These are phyloP conservation scores for Petasospora rhodanensis DNA, from an alignment of 1,139 yeast species.

Conservation along the genomic window DNA sequence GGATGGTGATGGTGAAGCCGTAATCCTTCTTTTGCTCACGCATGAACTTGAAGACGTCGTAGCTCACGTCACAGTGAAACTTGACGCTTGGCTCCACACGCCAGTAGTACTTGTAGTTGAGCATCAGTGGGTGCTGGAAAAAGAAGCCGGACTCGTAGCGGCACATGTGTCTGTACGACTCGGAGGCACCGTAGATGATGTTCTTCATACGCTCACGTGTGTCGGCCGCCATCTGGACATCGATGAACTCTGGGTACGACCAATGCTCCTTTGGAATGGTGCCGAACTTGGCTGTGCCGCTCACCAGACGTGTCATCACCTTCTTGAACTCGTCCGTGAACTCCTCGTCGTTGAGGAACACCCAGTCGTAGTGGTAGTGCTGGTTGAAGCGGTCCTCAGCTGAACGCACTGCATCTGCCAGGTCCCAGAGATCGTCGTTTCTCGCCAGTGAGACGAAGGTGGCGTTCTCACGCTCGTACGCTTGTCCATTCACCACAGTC, in stretches of 20 bases:
- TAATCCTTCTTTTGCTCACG: constrained; percentile 23
- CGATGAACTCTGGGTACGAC: constrained; percentile 59
- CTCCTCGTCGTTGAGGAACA: constrained; percentile 60
- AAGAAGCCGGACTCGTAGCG: constrained; percentile 89
- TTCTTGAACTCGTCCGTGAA: constrained; percentile 44
- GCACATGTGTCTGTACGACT: constrained; percentile 82
- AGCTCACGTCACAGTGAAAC: constrained; percentile 24
- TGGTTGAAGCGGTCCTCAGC: constrained; percentile 71
- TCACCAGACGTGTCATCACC: constrained; percentile 27
- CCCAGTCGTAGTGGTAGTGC: constrained; percentile 73
- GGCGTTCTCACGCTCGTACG: constrained; percentile 39
- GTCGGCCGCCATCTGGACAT: constrained; percentile 40
- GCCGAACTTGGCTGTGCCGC: constrained; percentile 49
- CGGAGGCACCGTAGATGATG: constrained; percentile 61
- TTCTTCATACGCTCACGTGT: constrained; percentile 36
- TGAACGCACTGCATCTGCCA: constrained; percentile 46
- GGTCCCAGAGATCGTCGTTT: constrained; percentile 45
- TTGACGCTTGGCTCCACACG: constrained; percentile 84
- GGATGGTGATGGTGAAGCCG: constrained; percentile 51
- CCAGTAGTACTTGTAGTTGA: constrained; percentile 52
- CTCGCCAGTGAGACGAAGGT: constrained; percentile 74
- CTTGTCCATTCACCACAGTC: too few relatives aligned
- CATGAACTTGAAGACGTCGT: constrained; percentile 25
- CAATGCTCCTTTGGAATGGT: constrained; percentile 47
- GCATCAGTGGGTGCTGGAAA: constrained; percentile 30